Base-by-base conservation (phyloP, 441 rosid genomes). In the Flueggea neowawraea region DNA sequence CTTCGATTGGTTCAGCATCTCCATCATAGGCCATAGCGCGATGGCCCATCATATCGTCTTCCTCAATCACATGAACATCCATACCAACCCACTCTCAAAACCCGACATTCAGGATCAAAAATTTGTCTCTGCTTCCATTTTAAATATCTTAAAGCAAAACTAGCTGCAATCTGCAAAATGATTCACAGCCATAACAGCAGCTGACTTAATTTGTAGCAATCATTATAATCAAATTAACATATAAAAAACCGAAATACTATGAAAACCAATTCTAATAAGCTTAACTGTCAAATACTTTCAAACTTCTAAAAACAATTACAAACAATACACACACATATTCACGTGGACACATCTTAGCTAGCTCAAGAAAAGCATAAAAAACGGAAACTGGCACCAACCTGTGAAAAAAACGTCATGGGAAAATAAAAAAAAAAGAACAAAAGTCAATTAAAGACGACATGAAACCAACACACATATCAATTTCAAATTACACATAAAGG, bases 11-110 rank as follows among this genome's bases (percentile, higher is more conserved):
- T 71, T 82, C 91, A 55, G 70, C 77, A 66, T 80, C 88, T 73
- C 80, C 90, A 51, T 85, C 85, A 61, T 78, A 83, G 41, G 75
- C 78, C 63, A 80, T 67, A 15, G 65, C 73, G 60, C 65, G 82
- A 70, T 75, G 76, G 64, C 70, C 78, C 73, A 77, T 55, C 51
- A 65, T 77, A 50, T 73, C 74, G 57, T 73, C 85, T 63, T 73
- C 80, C 57, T 82, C 82, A 64, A 82, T 74, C 69, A 82, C 74
- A 55, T 73, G 82, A 63, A 71, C 74, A 72, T 90, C 97, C 98
- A 93, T 88, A 73, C 14, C 49, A 22, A 65, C 43, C 58, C 53
- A 64, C 67, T 17, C 9, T 11, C 13, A 45, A 63, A 55, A 44
- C 39, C 58, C 50, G 52, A 63, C 57, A 57, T 41, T 39, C 31